These are phyloP conservation scores for Arachis monticola DNA, from an alignment of 331 rosid species.

Conservation along the genomic window DNA sequence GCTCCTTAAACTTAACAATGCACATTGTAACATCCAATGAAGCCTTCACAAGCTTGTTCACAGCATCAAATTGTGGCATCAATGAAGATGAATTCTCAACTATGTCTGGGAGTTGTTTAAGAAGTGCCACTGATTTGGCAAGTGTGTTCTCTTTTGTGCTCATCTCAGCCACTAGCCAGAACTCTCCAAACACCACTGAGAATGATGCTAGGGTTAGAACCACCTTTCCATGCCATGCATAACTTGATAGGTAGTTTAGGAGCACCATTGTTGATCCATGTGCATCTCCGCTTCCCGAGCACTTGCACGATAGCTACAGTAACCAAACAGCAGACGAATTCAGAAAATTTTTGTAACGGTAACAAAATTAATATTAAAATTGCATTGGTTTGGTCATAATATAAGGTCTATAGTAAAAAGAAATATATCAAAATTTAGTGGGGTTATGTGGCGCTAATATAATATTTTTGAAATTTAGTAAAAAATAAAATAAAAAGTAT, in stretches of 20 bases:
- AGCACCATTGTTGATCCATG: conserved; percentile 69
- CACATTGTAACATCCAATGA: conserved; percentile 54
- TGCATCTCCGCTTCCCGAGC: conserved; percentile 70
- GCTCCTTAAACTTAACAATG: conserved; percentile 63
- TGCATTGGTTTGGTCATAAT: no score
- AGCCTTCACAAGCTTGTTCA: conserved; percentile 58
- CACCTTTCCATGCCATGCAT: conserved; percentile 90
- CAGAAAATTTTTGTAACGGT: no score
- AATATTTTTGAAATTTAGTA: no score
- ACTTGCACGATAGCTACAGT: conserved; percentile 68
- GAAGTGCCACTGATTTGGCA: conserved; percentile 78
- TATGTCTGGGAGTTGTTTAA: conserved; percentile 70
- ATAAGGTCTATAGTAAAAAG: no score
- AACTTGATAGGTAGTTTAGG: conserved; percentile 63
- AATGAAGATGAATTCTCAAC: conserved; percentile 52
- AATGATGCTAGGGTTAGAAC: conserved; percentile 78
- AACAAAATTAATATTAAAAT: no score
- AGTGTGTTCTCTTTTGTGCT: conserved; percentile 49
- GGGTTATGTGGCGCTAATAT: no score
- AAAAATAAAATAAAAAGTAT: no score
- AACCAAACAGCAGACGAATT: no score
- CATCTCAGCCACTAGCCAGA: conserved; percentile 79
- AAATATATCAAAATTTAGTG: no score
- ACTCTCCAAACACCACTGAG: conserved; percentile 71
- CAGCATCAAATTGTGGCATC: conserved; percentile 68